phyloP scores from a whole-genome alignment of 164 flowering plant species.

The Macadamia tetraphylla region DNA sequence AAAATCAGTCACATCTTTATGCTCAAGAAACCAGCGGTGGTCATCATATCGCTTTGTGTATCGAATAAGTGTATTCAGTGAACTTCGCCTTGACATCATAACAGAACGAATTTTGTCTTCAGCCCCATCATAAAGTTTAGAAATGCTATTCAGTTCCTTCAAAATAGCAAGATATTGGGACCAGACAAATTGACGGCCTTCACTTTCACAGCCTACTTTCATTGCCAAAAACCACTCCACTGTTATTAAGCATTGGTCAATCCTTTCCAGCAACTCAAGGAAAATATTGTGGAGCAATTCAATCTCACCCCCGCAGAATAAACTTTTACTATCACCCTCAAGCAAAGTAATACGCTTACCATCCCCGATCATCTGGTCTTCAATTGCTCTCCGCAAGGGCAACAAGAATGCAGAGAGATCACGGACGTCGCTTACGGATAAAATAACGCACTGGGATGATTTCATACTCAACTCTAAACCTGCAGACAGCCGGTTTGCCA shows the following conservation, averaged over 20 bases:
- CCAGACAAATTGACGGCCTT: conserved; percentile 23
- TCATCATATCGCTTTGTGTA: conserved; percentile 55
- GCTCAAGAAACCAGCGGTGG: conserved; percentile 66
- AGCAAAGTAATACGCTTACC: conserved; percentile 25
- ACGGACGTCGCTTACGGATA: conserved; percentile 28
- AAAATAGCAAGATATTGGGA: conserved; percentile 53
- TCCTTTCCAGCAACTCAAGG: conserved; percentile 32
- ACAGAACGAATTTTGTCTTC: conserved; percentile 38
- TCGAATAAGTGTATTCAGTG: conserved; percentile 44
- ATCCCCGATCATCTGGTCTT: conserved; percentile 21
- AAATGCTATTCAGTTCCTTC: conserved; percentile 51
- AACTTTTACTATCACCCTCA: conserved; percentile 13
- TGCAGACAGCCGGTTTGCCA: conserved; percentile 35
- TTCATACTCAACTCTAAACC: conserved; percentile 28
- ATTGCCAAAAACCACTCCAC: conserved; percentile 32
- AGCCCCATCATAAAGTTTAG: conserved; percentile 47
- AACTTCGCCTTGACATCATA: conserved; percentile 38
- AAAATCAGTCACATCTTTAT: conserved; percentile 65
- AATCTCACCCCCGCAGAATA: conserved; percentile 33
- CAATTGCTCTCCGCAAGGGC: conserved; percentile 38
- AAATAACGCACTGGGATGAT: conserved; percentile 7
- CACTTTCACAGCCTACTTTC: conserved; percentile 25
- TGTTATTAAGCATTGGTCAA: conserved; percentile 41
- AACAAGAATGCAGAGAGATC: conserved; percentile 55
- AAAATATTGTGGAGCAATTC: conserved; percentile 34